Conservation (phyloP, 345 rosid genomes). For the Gossypium sturtianum region DNA sequence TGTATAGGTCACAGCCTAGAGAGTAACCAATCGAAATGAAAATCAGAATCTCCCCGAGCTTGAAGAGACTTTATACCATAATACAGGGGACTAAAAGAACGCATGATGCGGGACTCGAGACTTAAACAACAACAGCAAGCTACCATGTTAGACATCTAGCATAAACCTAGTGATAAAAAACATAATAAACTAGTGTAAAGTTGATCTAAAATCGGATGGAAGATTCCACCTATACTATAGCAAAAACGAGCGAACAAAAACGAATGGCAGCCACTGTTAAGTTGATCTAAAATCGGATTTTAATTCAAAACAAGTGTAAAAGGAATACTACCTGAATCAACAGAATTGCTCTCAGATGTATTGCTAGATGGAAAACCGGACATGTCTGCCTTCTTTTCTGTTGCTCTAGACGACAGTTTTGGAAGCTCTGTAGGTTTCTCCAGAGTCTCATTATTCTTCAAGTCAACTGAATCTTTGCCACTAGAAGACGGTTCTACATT, state of each 20-base stretch:
- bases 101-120: background rate
- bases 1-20: conserved; percentile 76
- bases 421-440: background rate
- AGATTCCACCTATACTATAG: background rate
- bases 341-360: conserved; percentile 28
- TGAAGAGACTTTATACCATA: background rate
- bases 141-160: background rate
- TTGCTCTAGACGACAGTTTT: conserved; percentile 2
- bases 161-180: background rate
- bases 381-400: conserved; percentile 18
- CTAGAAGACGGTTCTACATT: conserved; percentile 8
- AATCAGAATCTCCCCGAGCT: conserved; percentile 7
- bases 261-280: background rate
- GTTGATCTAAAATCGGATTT: background rate
- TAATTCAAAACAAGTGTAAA: background rate
- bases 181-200: background rate
- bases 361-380: conserved; percentile 20
- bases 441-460: background rate
- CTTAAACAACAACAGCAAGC: background rate
- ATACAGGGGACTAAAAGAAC: background rate
- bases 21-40: conserved; percentile 9
- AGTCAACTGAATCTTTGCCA: conserved; percentile 7
- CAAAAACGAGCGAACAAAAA: background rate
- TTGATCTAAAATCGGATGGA: background rate
- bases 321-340: conserved; percentile 42